These are phyloP conservation scores for Eucalyptus cloeziana DNA, from an alignment of 345 rosid species.

Conservation along the genomic window DNA sequence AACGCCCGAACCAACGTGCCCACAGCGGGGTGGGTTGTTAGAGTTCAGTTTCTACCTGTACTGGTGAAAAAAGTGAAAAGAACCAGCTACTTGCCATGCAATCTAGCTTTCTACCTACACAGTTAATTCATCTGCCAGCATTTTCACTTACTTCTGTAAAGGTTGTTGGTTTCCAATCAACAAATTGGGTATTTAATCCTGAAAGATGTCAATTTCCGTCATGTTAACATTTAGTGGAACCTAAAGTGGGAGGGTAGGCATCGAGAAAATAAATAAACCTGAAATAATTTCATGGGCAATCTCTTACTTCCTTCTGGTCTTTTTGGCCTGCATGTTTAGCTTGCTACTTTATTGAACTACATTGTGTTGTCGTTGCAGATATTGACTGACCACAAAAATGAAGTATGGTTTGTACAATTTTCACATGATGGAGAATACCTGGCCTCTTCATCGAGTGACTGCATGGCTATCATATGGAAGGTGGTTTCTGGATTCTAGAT, in stretches of 20 bases:
- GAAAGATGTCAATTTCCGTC: neutral
- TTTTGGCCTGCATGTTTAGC: neutral
- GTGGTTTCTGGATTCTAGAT: slow-evolving; percentile 11
- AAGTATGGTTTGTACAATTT: slow-evolving; percentile 93
- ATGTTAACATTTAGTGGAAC: neutral
- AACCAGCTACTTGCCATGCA: neutral
- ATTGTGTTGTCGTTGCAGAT: slow-evolving; percentile 31
- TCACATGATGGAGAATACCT: slow-evolving; percentile 69
- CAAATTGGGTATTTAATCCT: neutral
- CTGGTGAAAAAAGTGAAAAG: neutral
- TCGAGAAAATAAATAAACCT: neutral
- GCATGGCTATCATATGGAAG: slow-evolving; percentile 93
- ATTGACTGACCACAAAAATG: slow-evolving; percentile 69
- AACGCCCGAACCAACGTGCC: too few relatives aligned
- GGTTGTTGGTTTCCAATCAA: neutral
- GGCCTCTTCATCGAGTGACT: slow-evolving; percentile 89
- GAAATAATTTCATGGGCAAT: neutral
- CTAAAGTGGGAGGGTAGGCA: neutral
- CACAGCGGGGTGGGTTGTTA: neutral
- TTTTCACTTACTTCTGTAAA: neutral
- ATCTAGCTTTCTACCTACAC: neutral
- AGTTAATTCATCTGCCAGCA: neutral
- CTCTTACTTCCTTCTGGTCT: neutral
- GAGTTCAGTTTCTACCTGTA: neutral
- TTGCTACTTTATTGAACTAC: neutral